Base-by-base conservation (phyloP, 768 basidiomycete genomes). In the Pulveroboletus sp. region DNA sequence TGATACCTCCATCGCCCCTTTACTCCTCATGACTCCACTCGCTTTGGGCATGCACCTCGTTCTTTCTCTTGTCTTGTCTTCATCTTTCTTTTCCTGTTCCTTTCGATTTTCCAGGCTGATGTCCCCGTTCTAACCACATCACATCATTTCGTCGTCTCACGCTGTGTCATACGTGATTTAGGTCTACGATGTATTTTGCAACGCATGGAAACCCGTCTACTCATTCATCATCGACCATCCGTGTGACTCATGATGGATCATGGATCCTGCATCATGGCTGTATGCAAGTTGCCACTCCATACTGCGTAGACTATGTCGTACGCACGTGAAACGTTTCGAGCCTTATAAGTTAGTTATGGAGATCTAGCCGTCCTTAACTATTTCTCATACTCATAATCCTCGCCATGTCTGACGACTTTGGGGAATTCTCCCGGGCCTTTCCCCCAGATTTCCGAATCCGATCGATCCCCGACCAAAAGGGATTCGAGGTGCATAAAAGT, bases 1-100 rank as follows among this genome's bases (percentile, higher is more conserved):
- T 84, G 86, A 89, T 88, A 89, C 86, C 86, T 85, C 73, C 65
- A 70, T 71, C 57, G 37, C 60, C 57, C n/a, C 56, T 54, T 50
- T 68, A 38, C 63, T 63, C 55, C 57, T 65, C 50, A 47, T 50
- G 61, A 50, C 58, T 56, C 46, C 53, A 54, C 55, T 59, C 61
- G 50, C 53, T 58, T 57, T 50, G 60, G 56, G 57, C 56, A 58
- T 57, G 52, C 51, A 57, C 47, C 61, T 45, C 60, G 34, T 52
- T 55, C 55, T 51, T 53, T 60, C 29, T 47, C 36, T 32, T 38
- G 39, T 43, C 19, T 40, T 41, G 10, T 31, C 30, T 31, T 45
- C 27, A 56, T 57, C 58, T 56, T 51, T 64, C 65, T 63, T 29
- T 12, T 26, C 13, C 23, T 50, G 50, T 42, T 35, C 34, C 12